Evolutionary conservation across 2,329 filamentous ascomycete species (phyloP), one percentile per base, ranked within the genome.

Genomic region (Aureobasidium sp.): DNA sequence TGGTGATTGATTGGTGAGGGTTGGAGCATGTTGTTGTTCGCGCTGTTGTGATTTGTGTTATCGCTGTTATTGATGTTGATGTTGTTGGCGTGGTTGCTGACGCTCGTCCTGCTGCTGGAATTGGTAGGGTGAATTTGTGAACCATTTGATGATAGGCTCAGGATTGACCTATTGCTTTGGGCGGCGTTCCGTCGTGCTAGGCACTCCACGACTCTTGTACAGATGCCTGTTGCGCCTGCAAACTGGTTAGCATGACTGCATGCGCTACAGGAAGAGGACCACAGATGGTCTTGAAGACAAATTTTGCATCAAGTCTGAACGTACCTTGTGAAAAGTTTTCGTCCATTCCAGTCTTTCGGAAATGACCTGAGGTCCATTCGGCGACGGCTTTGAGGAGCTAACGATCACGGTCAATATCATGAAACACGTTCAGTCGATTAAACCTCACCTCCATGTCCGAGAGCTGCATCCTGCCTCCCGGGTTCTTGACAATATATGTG

Each of bases 401-500:
- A 20, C 20, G 20, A 20, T 20, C 20, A 20, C 20, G 20, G 20
- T 20, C 20, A 20, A 20, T 20, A 20, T 20, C 1, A 20, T 20
- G 20, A 20, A 20, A 1, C 20, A 20, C 20, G 20, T 20, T 20
- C 20, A 20, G 20, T 20, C 20, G 20, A 20, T 20, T n/a, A 7
- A 8, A 17, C n/a, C 32, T 24, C 24, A 37, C 48, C 52, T 61
- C 59, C 15, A 61, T 8, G 15, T 61, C 59, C 12, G 46, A 52
- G 20, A 61, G 59, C 47, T 61, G 59, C 59, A 61, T 61, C 10
- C 59, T 52, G 17, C 59, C 47, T 26, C 15, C 47, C 2, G 59
- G 47, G 26, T 61, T 61, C 26, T 61, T 61, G 5, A 61, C 47
- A 24, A 61, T 61, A 27, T 52, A 61, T 4, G 47, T 61, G 13